phyloP scores from a whole-genome alignment of 495 filamentous ascomycete genomes.

The Pseudomonodictys pantanalensis region DNA sequence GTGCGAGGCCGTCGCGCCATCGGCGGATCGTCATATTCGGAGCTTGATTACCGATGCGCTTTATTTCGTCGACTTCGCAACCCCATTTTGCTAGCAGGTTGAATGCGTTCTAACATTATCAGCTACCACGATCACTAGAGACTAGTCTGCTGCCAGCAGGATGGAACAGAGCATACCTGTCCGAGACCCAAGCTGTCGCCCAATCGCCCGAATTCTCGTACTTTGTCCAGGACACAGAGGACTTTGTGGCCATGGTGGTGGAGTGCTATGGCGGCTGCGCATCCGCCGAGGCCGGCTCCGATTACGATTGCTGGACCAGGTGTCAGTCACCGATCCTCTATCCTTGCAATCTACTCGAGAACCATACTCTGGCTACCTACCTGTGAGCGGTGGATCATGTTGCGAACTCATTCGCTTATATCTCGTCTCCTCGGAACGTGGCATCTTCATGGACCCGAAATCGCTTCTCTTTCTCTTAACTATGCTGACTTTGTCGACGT shows the following conservation, averaged over 20 bases:
- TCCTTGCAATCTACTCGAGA: too few relatives aligned
- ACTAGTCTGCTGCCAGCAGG: too few relatives aligned
- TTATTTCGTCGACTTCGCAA: slow-evolving; percentile 44
- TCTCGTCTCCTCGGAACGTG: too few relatives aligned
- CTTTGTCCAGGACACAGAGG: slow-evolving; percentile 48
- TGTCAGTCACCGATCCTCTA: too few relatives aligned
- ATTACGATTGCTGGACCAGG: slow-evolving; percentile 47
- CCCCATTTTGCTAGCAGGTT: slow-evolving; percentile 52
- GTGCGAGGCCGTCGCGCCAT: slow-evolving; percentile 47
- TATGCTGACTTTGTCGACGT: too few relatives aligned
- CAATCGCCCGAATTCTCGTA: slow-evolving; percentile 49
- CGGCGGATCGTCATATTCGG: slow-evolving; percentile 51
- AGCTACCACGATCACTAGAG: too few relatives aligned
- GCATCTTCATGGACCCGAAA: too few relatives aligned
- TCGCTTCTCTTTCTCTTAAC: too few relatives aligned
- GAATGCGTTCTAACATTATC: slow-evolving; percentile 53
- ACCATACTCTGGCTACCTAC: too few relatives aligned
- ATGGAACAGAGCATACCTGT: too few relatives aligned
- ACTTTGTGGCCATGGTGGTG: slow-evolving; percentile 53
- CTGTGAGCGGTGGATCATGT: slow-evolving; percentile 26
- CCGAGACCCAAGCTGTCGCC: slow-evolving; percentile 53
- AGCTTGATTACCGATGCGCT: slow-evolving; percentile 53
- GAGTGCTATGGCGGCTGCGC: slow-evolving; percentile 52
- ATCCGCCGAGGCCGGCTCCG: slow-evolving; percentile 56
- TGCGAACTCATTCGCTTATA: slow-evolving; percentile 3